Base-by-base conservation (phyloP, 2,329 filamentous ascomycete species). In the Beauveria caledonica region DNA sequence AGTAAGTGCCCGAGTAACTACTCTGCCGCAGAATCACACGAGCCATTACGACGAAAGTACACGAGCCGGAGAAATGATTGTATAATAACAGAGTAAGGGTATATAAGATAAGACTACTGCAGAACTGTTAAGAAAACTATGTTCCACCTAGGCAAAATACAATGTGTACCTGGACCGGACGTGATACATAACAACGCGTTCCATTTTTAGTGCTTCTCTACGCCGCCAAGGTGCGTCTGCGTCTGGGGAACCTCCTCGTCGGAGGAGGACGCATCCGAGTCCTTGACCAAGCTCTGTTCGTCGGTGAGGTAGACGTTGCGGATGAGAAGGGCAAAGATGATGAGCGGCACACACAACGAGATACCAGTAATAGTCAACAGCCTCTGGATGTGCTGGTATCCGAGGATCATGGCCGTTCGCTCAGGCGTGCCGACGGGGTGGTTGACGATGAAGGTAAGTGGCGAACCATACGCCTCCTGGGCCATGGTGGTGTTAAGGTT, bases 281-380 rank as follows among this genome's bases (percentile, higher is more conserved):
- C 69, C 60, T 72, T 70, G 21, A 72, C 75, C 64, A 79, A 64
- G 4, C 73, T 79, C 70, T 80, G 78, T 59, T 75, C 52, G 45
- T 78, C 67, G 59, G 73, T 79, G 54, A 80, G 72, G 66, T 73
- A 75, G 42, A 77, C 77, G 67, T 80, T 79, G 58, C 77, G 73
- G 60, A 79, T 67, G 58, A 68, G 66, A 10, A 74, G 44, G 1
- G 77, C 74, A 55, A 80, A 78, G 1, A 61, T 72, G 33, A 81
- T 78, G 23, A 80, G 73, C 25, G 78, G 78, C 33, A 80, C 71
- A 54, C 75, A 78, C 29, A 81, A 69, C 61, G 76, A 78, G 65
- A 81, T 77, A 39, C 79, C 79, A 3, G 76, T 76, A 60, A 81
- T 79, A 57, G 72, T 74, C 10, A 81, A 72, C 36, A 79, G 67